These are phyloP conservation scores for Hypoxylon fuscum DNA, from an alignment of 495 filamentous ascomycete species.

Conservation along the genomic window DNA sequence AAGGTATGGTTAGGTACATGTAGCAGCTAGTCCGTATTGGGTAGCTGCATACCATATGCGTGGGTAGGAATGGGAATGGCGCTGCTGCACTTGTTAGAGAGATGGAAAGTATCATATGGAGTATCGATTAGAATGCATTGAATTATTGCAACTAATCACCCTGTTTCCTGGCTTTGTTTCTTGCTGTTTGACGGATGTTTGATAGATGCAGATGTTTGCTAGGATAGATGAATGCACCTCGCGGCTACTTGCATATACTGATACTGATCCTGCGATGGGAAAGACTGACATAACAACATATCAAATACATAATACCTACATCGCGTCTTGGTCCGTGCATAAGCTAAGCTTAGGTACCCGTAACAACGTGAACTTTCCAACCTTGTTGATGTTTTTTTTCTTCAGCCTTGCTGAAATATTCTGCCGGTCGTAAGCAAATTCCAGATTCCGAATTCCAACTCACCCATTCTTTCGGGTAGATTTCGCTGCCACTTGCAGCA, in stretches of 20 bases:
- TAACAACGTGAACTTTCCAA: slow-evolving; percentile 17
- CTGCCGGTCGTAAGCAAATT: slow-evolving; percentile 5
- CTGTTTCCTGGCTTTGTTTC: no score
- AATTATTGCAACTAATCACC: no score
- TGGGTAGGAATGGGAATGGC: slow-evolving; percentile 1
- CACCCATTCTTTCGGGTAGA: slow-evolving; percentile 14
- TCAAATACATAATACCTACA: no score
- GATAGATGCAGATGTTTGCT: no score
- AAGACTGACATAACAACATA: no score
- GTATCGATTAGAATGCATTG: no score
- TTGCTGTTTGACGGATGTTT: no score
- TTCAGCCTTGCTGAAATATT: slow-evolving; percentile 45
- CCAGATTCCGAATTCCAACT: no score
- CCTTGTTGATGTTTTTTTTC: slow-evolving; percentile 50
- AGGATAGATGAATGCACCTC: no score
- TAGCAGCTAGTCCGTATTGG: not conserved
- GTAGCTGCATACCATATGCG: not conserved
- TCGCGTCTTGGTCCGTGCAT: slow-evolving; percentile 33
- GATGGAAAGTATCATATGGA: no score
- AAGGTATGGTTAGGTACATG: no score
- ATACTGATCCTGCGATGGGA: not conserved
- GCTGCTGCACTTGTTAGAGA: no score
- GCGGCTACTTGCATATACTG: not conserved
- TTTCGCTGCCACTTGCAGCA: slow-evolving; percentile 27
- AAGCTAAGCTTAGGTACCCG: slow-evolving; percentile 15